phyloP scores from a whole-genome alignment of 306 rosid genomes.

The Urtica urens region DNA sequence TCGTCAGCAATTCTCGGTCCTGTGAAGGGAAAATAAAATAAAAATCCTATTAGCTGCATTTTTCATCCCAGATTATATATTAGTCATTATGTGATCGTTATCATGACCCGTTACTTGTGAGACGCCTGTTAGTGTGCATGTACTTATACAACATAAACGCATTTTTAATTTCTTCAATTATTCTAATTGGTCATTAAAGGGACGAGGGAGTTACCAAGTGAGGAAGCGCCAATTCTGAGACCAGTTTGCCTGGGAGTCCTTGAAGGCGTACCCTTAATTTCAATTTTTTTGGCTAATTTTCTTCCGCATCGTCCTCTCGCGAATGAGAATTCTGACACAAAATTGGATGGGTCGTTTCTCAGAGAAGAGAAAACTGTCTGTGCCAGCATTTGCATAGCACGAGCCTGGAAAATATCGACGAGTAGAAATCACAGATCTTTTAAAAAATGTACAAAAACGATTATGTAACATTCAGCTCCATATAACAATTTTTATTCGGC shows the following conservation, averaged over 20 bases:
- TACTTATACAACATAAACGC: too few species aligned
- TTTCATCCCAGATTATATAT: neutral
- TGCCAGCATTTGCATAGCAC: slow-evolving; percentile 14
- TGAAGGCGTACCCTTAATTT: neutral
- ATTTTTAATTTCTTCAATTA: too few species aligned
- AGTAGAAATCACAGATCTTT: neutral
- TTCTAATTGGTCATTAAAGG: neutral
- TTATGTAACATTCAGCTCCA: neutral
- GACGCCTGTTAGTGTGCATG: too few species aligned
- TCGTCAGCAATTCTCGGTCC: slow-evolving; percentile 11
- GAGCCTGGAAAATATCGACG: slow-evolving; percentile 19
- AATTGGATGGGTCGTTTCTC: slow-evolving; percentile 18
- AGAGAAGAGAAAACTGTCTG: slow-evolving; percentile 12
- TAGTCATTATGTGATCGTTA: neutral
- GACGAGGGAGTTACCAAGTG: neutral
- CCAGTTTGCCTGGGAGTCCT: slow-evolving; percentile 1
- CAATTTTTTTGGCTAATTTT: neutral
- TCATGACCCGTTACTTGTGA: neutral
- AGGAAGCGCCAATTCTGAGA: neutral
- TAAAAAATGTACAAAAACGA: neutral
- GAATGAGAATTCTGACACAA: slow-evolving; percentile 2
- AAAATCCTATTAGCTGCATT: slow-evolving; percentile 5
- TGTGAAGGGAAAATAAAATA: slow-evolving; percentile 6
- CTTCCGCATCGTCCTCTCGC: slow-evolving; percentile 8
- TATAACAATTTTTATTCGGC: neutral